Evolutionary conservation across 495 filamentous ascomycete genomes (phyloP), one percentile per base, ranked within the genome.

Genomic region (Baudoinia panamericana): DNA sequence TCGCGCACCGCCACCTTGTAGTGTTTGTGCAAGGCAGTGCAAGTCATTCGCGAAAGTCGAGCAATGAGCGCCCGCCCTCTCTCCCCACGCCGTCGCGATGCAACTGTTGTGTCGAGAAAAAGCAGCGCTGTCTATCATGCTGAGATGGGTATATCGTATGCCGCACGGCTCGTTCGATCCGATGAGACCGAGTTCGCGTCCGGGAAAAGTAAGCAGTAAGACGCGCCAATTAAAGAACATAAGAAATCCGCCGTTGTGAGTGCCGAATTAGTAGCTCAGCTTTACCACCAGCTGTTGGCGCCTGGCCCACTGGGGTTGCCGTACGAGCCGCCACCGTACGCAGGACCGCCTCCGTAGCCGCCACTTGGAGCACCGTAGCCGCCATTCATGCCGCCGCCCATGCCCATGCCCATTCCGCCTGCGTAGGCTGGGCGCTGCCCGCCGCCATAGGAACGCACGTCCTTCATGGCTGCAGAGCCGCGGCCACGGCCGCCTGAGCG

Each of bases 271-370:
- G 20, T 30, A 11, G 18, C 23, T 11, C 12, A 13, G 39, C 11
- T 76, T 71, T 93, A 95, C 90, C 88, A 97, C 90, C 90, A 97
- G 50, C 80, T 87, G 47, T 76, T 83, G 60, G 82, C 81, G 43
- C 77, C 80, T 51, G 77, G 68, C 53, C 83, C 84, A 39, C 79
- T 78, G 42, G 84, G 84, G 66, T 92, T 92, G 57, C 86, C 87
- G 60, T 85, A 84, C 53, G 70, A 58, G 46, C 80, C 76, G 23
- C 61, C 61, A 40, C 55, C 62, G 39, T 57, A 61, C 30, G 57
- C 56, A 39, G 59, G 57, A 35, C 61, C 60, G 33, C 56, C 59
- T 27, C 63, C 63, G 43, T 58, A 58, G 39, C 65, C 64, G 36
- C 64, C 58, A 35, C 54, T 30, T 4, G 41, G 37, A 21, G 29